Base-by-base conservation (phyloP, 108 stramenopile species). In the Skeletonema potamos region DNA sequence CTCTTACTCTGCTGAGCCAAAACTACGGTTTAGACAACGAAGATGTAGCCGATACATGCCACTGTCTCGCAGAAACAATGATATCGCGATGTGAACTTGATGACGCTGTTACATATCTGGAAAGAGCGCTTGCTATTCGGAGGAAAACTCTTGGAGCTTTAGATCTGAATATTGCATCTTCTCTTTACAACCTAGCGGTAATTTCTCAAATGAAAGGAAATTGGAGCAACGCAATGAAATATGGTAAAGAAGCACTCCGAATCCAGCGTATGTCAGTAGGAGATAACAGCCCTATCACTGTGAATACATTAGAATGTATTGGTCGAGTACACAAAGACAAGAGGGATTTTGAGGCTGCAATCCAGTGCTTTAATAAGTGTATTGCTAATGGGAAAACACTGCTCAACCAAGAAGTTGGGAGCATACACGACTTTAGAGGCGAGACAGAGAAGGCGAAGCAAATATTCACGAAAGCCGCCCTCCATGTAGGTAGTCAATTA, bases 1-100 rank as follows among this genome's bases (percentile, higher is more conserved):
- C 84, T 11, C 68, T 84, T 17, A 32, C 34, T 6, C 54, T 82
- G 48, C 57, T 69, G 27, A 58, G 44, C 32, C 32, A 67, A n/a
- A 24, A 61, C 39, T 54, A 63, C 22, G 84, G 72, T 26, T 74
- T 74, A 3, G 81, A 84, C 4, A 71, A 76, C 48, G 66, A 79
- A 66, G 70, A 70, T 59, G 77, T 84, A 17, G 84, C 84, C 2
- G 84, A 84, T 60, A 84, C 84, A 30, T 74, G 55, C 32, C 69
- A 82, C 51, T 77, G 81, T 39, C 68, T 84, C 30, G 84, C 74
- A 32, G 39, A 82, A 30, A 75, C 81, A 44, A 33, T 77, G 30
- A 68, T 57, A 24, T 20, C 57, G n/a, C 73, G 68, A 57, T 84
- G 71, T 32, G 81, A 84, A 61, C 27, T 81, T 18, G 60, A 77